Evolutionary conservation across 768 basidiomycete species (phyloP), one percentile per base, ranked within the genome.

Genomic region (Boletus tomentosulus): DNA sequence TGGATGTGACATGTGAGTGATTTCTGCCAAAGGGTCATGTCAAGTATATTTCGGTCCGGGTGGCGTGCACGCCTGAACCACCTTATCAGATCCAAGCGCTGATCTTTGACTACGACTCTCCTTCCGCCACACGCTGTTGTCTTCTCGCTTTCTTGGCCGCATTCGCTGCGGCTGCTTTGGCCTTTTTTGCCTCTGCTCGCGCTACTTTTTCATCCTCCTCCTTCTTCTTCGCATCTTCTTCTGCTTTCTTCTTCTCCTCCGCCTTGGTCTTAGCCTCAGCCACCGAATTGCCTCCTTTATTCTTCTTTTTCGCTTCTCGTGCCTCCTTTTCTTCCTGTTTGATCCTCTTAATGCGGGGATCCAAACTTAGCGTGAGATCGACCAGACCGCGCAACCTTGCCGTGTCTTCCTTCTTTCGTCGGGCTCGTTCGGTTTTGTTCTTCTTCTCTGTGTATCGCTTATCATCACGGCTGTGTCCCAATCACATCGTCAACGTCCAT

Each of bases 401-500:
- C 43, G 83, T 98, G 73, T 99, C 96, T 62, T 97, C 96, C 79
- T 97, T 97, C 79, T 99, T 99, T 69, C 92, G 79, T 54, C 93
- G 82, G 12, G 93, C 91, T 33, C 96, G 93, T 74, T 99, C 96
- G 6, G 90, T 74, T 74, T 97, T 98, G 84, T 99, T 99, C 81
- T 99, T 99, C 80, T 98, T 98, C 75, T 98, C 96, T 16, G 92
- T 94, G 75, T 95, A 97, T 30, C 96, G 88, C 74, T 98, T 98
- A 71, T 99, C 96, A 71, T 98, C 96, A 53, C 96, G 96, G 67
- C 92, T 95, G 61, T 16, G 55, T 54, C 41, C 28, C 46, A 51
- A 41, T 3, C 12, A 49, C 35, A 38, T 47, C 7, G 58, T 62
- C 48, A 68, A 55, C 46, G 16, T 22, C 47, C 22, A 46, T 35